Evolutionary conservation across 208 protist species (phyloP).

Genomic region (Phytomonas francai): DNA sequence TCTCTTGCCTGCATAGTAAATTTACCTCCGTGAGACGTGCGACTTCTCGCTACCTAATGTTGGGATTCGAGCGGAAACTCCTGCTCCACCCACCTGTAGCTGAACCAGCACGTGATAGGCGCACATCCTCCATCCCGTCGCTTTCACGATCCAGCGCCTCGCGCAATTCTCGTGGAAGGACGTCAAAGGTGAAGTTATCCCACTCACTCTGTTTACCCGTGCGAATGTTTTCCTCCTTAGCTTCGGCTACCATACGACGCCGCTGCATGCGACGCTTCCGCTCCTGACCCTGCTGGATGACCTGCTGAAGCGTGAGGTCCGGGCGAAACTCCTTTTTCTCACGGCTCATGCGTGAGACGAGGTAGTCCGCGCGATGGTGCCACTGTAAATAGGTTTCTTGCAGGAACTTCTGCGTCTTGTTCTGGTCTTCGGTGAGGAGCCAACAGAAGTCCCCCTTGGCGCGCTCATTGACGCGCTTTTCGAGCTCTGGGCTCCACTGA

Average conservation of each 20-base stretch:
- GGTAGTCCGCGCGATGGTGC: constrained; percentile 82
- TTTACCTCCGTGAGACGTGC: neutral
- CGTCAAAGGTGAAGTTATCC: constrained; percentile 82
- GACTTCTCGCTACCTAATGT: constrained; percentile 12
- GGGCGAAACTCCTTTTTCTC: constrained; percentile 84
- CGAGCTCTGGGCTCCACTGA: constrained; percentile 62
- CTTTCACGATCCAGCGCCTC: constrained; percentile 79
- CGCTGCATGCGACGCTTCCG: constrained; percentile 80
- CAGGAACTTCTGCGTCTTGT: constrained; percentile 74
- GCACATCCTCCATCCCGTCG: constrained; percentile 87
- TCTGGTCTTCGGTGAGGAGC: constrained; percentile 56
- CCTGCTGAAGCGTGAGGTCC: constrained; percentile 72
- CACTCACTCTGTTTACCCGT: constrained; percentile 52
- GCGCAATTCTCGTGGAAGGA: constrained; percentile 76
- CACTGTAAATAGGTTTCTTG: constrained; percentile 83
- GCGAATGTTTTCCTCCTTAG: constrained; percentile 30
- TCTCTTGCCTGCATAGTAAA: neutral
- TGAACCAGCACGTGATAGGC: constrained; percentile 56
- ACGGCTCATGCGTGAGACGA: constrained; percentile 77
- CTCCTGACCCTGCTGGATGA: constrained; percentile 79
- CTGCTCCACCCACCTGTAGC: constrained; percentile 71
- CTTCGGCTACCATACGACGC: constrained; percentile 28
- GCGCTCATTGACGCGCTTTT: constrained; percentile 37
- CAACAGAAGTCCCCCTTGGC: constrained; percentile 74
- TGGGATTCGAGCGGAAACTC: constrained; percentile 63